phyloP scores from a whole-genome alignment of 257 asterid genomes.

The Paraleonurus japonicus region DNA sequence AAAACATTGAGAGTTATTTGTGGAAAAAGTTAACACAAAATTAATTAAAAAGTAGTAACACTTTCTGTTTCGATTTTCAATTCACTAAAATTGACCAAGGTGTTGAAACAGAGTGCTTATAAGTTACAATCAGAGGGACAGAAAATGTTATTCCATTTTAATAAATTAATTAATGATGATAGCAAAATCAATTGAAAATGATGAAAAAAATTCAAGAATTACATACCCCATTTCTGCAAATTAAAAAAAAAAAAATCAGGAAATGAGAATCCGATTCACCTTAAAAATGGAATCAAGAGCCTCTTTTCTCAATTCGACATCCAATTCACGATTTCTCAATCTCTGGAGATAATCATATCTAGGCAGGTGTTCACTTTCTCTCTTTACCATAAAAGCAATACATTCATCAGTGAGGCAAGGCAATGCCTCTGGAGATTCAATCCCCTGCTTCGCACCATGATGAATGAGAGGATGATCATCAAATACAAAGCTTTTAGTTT shows the following conservation, averaged over 20 bases:
- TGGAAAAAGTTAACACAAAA: neutral
- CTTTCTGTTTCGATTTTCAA: slow-evolving; percentile 4
- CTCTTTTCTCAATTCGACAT: slow-evolving; percentile 47
- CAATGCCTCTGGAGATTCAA: slow-evolving; percentile 30
- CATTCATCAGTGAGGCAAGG: slow-evolving; percentile 54
- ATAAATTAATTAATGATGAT: neutral
- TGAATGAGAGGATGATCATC: slow-evolving; percentile 25
- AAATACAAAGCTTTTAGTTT: slow-evolving; percentile 36
- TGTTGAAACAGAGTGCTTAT: slow-evolving; percentile 19
- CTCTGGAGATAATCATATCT: slow-evolving; percentile 59
- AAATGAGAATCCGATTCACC: slow-evolving; percentile 29
- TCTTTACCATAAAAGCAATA: slow-evolving; percentile 51
- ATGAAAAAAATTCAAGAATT: slow-evolving; percentile 8
- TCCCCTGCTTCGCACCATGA: slow-evolving; percentile 10
- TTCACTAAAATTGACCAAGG: neutral
- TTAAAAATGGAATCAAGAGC: slow-evolving; percentile 73
- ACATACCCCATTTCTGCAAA: neutral
- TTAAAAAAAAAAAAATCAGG: neutral
- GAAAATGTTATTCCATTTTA: neutral
- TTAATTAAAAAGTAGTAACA: neutral
- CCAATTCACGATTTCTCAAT: slow-evolving; percentile 62
- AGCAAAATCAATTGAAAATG: slow-evolving; percentile 10
- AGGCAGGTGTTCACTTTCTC: slow-evolving; percentile 52
- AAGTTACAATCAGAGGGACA: neutral
- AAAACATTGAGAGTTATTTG: slow-evolving; percentile 15